Percentiles rank a stretch among this genome's conserved stretches.
phyloP scores from a whole-genome alignment of 306 rosid genomes.

The Albizia julibrissin region DNA sequence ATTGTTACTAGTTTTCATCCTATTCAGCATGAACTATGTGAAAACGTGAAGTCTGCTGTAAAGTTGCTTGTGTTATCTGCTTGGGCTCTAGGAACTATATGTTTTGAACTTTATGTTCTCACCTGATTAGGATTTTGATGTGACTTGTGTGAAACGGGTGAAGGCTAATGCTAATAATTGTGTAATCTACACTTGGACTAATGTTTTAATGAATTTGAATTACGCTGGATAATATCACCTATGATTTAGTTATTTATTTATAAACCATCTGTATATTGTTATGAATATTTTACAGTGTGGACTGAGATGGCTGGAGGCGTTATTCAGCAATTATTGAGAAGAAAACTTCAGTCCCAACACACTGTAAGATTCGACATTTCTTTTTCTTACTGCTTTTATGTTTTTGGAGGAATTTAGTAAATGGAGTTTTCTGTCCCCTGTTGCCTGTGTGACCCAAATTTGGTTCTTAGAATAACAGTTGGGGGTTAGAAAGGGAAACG shows the following conservation, averaged over 20 bases:
- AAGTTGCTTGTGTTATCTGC: not conserved
- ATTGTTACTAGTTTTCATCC: not conserved
- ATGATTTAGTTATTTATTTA: not conserved
- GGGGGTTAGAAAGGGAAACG: conserved; percentile 11
- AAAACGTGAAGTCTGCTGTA: not conserved
- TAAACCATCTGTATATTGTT: not conserved
- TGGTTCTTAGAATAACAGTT: not conserved
- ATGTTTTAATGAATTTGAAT: not conserved
- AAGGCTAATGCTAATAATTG: not conserved
- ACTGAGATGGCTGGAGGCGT: conserved; percentile 81
- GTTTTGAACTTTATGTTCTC: not conserved
- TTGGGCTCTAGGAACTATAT: not conserved
- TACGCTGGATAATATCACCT: conserved; percentile 2
- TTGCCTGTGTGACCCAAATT: not conserved
- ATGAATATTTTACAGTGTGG: conserved; percentile 14
- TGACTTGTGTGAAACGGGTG: not conserved
- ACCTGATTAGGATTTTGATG: not conserved
- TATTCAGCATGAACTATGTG: not conserved
- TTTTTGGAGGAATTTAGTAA: not conserved
- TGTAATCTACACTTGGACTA: not conserved
- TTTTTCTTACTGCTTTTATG: conserved; percentile 8
- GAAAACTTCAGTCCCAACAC: conserved; percentile 62
- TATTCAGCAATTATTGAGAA: conserved; percentile 68
- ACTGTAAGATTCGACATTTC: conserved; percentile 47
- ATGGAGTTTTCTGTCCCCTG: not conserved